A percentile compares a stretch with the other conserved stretches of the same genome.
These are phyloP conservation scores for Petunia axillaris DNA, from an alignment of 257 asterid species.

Conservation along the genomic window DNA sequence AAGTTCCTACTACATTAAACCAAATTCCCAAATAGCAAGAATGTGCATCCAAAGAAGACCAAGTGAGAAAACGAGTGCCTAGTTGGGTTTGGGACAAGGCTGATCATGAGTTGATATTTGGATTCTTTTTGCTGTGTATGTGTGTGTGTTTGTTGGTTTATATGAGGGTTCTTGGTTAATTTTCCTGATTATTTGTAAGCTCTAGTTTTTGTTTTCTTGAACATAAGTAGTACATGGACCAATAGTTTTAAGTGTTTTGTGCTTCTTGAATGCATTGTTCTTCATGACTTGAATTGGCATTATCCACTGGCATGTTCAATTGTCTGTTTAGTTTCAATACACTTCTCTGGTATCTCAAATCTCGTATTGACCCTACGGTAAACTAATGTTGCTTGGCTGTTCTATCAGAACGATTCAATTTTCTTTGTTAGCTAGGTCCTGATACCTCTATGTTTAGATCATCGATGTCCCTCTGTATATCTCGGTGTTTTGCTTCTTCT, in stretches of 20 bases:
- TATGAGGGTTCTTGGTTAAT: constrained; percentile 34
- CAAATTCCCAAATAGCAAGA: background rate
- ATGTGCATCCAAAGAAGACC: constrained; percentile 3
- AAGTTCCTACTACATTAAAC: background rate
- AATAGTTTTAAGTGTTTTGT: constrained; percentile 22
- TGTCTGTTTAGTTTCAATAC: background rate
- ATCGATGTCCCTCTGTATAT: background rate
- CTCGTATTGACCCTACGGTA: background rate
- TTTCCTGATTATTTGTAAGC: constrained; percentile 30
- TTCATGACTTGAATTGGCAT: constrained; percentile 39
- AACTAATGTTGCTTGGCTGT: background rate
- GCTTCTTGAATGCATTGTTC: constrained; percentile 30
- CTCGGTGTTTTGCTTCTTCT: background rate
- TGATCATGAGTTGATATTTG: background rate
- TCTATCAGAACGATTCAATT: background rate
- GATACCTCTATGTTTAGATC: background rate
- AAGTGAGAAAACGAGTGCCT: background rate
- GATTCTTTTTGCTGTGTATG: background rate
- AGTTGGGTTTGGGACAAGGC: background rate
- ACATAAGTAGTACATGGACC: constrained; percentile 4
- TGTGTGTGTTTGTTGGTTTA: constrained; percentile 20
- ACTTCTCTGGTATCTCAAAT: background rate
- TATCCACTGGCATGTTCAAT: background rate
- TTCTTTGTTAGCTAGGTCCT: background rate
- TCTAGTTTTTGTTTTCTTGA: constrained; percentile 26